Conservation (phyloP, 2,329 filamentous ascomycete species). For the Bipolaris cookei region DNA sequence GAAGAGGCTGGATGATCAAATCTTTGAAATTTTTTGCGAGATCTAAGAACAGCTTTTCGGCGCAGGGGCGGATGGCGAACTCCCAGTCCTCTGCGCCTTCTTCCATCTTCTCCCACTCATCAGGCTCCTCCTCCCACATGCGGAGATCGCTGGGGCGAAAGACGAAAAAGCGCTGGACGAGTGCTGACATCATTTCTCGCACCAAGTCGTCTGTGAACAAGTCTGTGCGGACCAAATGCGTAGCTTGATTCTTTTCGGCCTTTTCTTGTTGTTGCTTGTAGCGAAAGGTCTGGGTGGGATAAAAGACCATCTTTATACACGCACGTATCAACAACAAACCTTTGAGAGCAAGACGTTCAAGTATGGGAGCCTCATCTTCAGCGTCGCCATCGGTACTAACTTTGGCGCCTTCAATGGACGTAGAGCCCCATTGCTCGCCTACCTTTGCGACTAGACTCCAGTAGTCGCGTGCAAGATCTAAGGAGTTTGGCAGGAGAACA, state of each 20-base stretch:
- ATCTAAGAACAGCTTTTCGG: slow-evolving; percentile 92
- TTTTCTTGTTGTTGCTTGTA: slow-evolving; percentile 78
- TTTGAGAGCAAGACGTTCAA: slow-evolving; percentile 82
- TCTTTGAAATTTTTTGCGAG: slow-evolving; percentile 88
- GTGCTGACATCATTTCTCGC: slow-evolving; percentile 78
- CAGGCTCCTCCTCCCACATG: slow-evolving; percentile 91
- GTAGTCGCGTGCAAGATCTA: slow-evolving; percentile 79
- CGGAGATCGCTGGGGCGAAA: slow-evolving; percentile 85
- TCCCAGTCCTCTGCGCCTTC: slow-evolving; percentile 84
- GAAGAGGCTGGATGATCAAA: slow-evolving; percentile 76
- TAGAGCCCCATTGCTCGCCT: slow-evolving; percentile 72
- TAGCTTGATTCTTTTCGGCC: slow-evolving; percentile 74
- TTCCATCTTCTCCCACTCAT: slow-evolving; percentile 93
- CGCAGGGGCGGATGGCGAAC: slow-evolving; percentile 88
- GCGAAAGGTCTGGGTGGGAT: slow-evolving; percentile 80
- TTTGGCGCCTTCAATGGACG: slow-evolving; percentile 48
- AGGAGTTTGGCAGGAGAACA: slow-evolving; percentile 77
- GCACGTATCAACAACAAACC: slow-evolving; percentile 81
- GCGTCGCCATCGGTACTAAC: slow-evolving; percentile 56
- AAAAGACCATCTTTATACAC: slow-evolving; percentile 85
- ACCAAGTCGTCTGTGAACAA: slow-evolving; percentile 80
- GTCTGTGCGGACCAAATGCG: slow-evolving; percentile 71
- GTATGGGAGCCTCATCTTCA: slow-evolving; percentile 62
- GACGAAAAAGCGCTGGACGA: slow-evolving; percentile 87
- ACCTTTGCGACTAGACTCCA: slow-evolving; percentile 82